Conservation (phyloP, 768 basidiomycete genomes). For the Rhizopogon vesiculosus region DNA sequence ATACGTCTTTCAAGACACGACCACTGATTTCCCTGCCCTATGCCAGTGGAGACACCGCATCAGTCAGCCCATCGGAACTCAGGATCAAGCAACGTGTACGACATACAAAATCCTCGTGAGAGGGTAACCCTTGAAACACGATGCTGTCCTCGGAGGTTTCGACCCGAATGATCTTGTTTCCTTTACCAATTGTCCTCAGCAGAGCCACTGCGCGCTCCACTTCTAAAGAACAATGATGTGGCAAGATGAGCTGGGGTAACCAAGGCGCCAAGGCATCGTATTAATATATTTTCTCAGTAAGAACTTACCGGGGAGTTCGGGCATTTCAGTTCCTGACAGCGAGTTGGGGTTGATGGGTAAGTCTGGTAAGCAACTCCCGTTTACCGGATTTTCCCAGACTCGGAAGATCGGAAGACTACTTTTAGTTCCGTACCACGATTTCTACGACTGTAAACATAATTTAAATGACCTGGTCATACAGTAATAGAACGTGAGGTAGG, state of each 20-base stretch:
- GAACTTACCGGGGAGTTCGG: conserved; percentile 48
- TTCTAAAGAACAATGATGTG: conserved; percentile 34
- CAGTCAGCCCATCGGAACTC: conserved; percentile 4
- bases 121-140: conserved; percentile 50
- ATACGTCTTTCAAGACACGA: conserved; percentile 41
- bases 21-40: conserved; percentile 53
- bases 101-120: conserved; percentile 59
- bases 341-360: no score
- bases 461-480: no score
- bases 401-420: no score
- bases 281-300: no score
- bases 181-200: conserved; percentile 45
- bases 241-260: not conserved
- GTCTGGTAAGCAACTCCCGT: no score
- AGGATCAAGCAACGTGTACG: not conserved
- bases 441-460: no score
- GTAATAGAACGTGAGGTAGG: no score
- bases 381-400: no score
- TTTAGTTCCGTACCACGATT: no score
- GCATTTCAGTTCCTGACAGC: conserved; percentile 30
- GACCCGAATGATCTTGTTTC: conserved; percentile 50
- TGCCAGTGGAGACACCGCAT: not conserved
- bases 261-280: no score
- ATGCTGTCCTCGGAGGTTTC: conserved; percentile 57
- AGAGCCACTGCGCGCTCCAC: conserved; percentile 65